These are phyloP conservation scores for Microbotryum saponariae DNA, from an alignment of 1,284 basidiomycete genomes.

Conservation along the genomic window DNA sequence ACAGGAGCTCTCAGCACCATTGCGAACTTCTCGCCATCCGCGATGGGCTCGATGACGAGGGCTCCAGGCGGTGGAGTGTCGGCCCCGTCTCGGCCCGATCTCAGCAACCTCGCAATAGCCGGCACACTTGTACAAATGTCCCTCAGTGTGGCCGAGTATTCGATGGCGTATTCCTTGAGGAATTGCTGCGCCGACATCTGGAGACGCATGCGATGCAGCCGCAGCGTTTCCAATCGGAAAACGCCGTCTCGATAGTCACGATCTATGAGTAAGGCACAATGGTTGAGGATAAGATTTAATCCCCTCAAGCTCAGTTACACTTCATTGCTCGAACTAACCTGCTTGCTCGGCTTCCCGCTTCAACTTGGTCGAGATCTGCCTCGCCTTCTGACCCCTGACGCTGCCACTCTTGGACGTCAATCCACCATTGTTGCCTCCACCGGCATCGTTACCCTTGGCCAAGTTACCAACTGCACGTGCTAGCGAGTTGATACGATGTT, in stretches of 20 bases:
- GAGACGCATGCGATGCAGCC: slow-evolving; percentile 43
- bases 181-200: slow-evolving; percentile 19
- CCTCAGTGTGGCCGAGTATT: slow-evolving; percentile 23
- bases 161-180: slow-evolving; percentile 25
- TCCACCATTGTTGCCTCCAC: not conserved
- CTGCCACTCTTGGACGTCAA: slow-evolving; percentile 1
- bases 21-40: slow-evolving; percentile 11
- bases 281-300: too few species aligned
- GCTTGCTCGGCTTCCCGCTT: slow-evolving; percentile 89
- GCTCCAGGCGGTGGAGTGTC: slow-evolving; percentile 8
- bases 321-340: slow-evolving; percentile 47
- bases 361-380: slow-evolving; percentile 46
- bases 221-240: slow-evolving; percentile 86
- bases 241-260: slow-evolving; percentile 86
- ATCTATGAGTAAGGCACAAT: slow-evolving; percentile 48
- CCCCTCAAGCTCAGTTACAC: not conserved
- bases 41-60: slow-evolving; percentile 3
- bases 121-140: not conserved
- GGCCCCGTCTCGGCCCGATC: not conserved
- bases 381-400: slow-evolving; percentile 3
- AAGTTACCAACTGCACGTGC: slow-evolving; percentile 23
- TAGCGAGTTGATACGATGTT: slow-evolving; percentile 28
- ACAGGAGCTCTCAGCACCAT: slow-evolving; percentile 44
- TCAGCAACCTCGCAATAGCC: not conserved
- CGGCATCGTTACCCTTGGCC: slow-evolving; percentile 16